Conservation (phyloP, 2,329 filamentous ascomycete species). For the Penicillium sp. region DNA sequence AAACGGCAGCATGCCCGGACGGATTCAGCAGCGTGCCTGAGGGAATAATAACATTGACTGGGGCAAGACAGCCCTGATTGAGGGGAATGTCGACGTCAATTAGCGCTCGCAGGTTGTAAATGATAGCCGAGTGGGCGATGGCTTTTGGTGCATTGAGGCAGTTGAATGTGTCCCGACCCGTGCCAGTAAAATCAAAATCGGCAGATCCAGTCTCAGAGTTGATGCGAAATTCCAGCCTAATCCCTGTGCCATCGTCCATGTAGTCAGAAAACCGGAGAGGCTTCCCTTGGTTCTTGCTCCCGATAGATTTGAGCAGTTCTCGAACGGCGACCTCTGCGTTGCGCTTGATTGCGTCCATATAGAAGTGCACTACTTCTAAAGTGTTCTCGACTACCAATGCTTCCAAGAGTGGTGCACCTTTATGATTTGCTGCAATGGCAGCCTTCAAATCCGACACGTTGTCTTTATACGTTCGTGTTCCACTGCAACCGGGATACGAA, state of each 20-base stretch:
- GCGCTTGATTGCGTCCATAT: constrained; percentile 56
- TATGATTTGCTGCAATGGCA: constrained; percentile 47
- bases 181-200: constrained; percentile 70
- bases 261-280: constrained; percentile 62
- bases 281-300: constrained; percentile 59
- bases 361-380: constrained; percentile 37
- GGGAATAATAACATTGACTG: constrained; percentile 66
- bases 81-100: constrained; percentile 75
- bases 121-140: constrained; percentile 65
- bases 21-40: constrained; percentile 66
- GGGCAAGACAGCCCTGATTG: constrained; percentile 75
- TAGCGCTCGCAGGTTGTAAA: constrained; percentile 60
- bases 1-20: constrained; percentile 68
- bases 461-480: constrained; percentile 61
- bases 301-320: constrained; percentile 33
- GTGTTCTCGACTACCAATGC: constrained; percentile 38
- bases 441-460: constrained; percentile 50
- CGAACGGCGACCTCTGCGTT: constrained; percentile 73
- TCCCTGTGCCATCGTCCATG: constrained; percentile 78
- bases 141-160: constrained; percentile 72
- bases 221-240: constrained; percentile 68
- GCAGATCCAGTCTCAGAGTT: constrained; percentile 72
- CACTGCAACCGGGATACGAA: constrained; percentile 67
- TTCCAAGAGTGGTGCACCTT: constrained; percentile 39
- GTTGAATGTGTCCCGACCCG: constrained; percentile 65